A percentile compares a stretch with the other conserved stretches of the same genome.
phyloP scores from a whole-genome alignment of 75 land plant genomes.

The Ceratopteris richardii region DNA sequence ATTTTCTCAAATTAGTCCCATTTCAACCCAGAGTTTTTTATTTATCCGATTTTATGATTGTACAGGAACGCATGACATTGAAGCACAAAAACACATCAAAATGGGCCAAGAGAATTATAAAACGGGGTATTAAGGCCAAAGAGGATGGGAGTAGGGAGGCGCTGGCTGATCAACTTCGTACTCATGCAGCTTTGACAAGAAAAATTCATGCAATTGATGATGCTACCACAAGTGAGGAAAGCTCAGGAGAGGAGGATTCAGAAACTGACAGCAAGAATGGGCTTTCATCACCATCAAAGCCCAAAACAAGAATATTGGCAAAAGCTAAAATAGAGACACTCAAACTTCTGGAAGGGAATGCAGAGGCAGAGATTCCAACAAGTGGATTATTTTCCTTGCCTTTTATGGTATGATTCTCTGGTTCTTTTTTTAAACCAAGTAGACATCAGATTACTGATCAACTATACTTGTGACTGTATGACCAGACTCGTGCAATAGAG shows the following conservation, averaged over 20 bases:
- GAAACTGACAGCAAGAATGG: constrained; percentile 8
- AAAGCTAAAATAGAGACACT: constrained; percentile 47
- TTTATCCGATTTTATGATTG: neutral
- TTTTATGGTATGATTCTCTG: constrained; percentile 57
- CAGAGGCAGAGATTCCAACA: constrained; percentile 49
- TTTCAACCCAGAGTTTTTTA: no score
- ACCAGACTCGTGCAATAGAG: constrained; percentile 68
- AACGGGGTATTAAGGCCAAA: constrained; percentile 63
- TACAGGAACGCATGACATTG: constrained; percentile 87
- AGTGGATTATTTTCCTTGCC: constrained; percentile 72
- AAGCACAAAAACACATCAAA: constrained; percentile 80
- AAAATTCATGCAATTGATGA: constrained; percentile 61
- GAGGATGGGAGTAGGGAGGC: constrained; percentile 90
- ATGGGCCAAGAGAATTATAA: constrained; percentile 77
- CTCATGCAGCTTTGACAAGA: constrained; percentile 55
- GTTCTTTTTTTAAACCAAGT: neutral
- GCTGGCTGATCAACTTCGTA: constrained; percentile 66
- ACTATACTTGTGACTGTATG: neutral
- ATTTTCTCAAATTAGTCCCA: no score
- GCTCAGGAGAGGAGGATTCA: constrained; percentile 40
- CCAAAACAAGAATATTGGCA: constrained; percentile 26
- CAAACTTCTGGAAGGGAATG: constrained; percentile 41
- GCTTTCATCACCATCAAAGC: constrained; percentile 16
- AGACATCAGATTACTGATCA: neutral
- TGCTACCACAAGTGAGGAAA: constrained; percentile 35